A percentile compares a stretch with the other conserved stretches of the same genome.
Conservation (phyloP, 2,329 filamentous ascomycete species). For the Cercospora canescens region DNA sequence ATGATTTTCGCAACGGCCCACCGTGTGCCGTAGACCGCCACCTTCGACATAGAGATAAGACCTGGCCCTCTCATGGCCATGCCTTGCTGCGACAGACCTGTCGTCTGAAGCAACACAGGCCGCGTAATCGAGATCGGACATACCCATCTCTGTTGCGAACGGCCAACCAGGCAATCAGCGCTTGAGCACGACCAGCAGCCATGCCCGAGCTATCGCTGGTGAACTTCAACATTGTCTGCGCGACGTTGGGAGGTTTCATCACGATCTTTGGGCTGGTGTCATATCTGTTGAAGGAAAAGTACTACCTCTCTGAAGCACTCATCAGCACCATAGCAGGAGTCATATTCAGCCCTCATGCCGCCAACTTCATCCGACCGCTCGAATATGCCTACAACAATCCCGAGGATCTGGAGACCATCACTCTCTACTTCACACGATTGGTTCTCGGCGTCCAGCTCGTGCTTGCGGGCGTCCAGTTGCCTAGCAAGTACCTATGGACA, state of each 20-base stretch:
- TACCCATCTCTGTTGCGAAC: background rate
- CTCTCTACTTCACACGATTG: conserved; percentile 79
- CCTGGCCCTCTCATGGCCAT: background rate
- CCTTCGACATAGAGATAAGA: background rate
- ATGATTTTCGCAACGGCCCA: conserved; percentile 13
- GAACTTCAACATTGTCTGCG: conserved; percentile 83
- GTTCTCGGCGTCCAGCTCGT: conserved; percentile 90
- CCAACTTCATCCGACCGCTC: conserved; percentile 70
- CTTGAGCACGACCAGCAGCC: background rate
- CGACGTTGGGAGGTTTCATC: conserved; percentile 81
- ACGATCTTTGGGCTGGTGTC: conserved; percentile 89
- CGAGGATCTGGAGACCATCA: conserved; percentile 68
- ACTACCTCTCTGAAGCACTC: conserved; percentile 89
- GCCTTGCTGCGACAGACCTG: background rate
- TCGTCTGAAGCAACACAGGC: background rate
- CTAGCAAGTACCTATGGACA: conserved; percentile 73
- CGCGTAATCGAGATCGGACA: background rate
- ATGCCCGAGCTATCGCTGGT: conserved; percentile 59
- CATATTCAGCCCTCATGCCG: conserved; percentile 73
- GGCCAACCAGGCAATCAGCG: background rate
- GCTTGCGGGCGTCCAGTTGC: conserved; percentile 82
- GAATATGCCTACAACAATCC: conserved; percentile 66
- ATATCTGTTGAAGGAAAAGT: conserved; percentile 84
- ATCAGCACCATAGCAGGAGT: conserved; percentile 81
- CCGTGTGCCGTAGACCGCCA: conserved; percentile 4